A percentile compares a stretch with the other conserved stretches of the same genome.
phyloP scores from a whole-genome alignment of 768 basidiomycete genomes.

The Lactifluus echinatus region DNA sequence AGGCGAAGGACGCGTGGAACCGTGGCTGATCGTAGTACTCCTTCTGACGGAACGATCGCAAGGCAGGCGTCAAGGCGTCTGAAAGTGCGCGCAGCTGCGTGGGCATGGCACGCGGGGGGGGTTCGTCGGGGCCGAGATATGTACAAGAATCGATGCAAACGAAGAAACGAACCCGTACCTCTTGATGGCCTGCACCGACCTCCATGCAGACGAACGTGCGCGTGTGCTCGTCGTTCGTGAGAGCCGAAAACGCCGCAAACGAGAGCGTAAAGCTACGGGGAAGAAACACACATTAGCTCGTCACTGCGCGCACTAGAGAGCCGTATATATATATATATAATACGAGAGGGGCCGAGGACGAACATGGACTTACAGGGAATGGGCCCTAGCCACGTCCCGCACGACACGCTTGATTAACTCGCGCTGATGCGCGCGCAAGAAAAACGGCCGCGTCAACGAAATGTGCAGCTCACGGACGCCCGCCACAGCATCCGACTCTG shows the following conservation, averaged over 20 bases:
- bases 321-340: too few species aligned
- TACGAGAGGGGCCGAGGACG: not conserved
- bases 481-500: constrained; percentile 13
- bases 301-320: not conserved
- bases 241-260: constrained; percentile 60
- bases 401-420: constrained; percentile 62
- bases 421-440: constrained; percentile 69
- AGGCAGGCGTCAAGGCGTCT: constrained; percentile 46
- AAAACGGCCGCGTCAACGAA: constrained; percentile 77
- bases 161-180: constrained; percentile 38
- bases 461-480: constrained; percentile 56
- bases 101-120: too few species aligned
- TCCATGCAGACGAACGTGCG: constrained; percentile 76
- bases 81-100: constrained; percentile 59
- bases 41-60: constrained; percentile 59
- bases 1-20: constrained; percentile 86
- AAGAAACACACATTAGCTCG: constrained; percentile 1
- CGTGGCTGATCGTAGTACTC: constrained; percentile 73
- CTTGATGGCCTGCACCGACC: constrained; percentile 72
- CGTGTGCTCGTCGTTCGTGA: constrained; percentile 74
- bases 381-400: constrained; percentile 39
- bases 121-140: too few species aligned
- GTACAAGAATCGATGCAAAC: not conserved
- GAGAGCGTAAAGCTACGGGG: constrained; percentile 56
- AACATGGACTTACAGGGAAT: constrained; percentile 36